phyloP scores from a whole-genome alignment of 495 filamentous ascomycete genomes.

The Penicillium samsonianum region DNA sequence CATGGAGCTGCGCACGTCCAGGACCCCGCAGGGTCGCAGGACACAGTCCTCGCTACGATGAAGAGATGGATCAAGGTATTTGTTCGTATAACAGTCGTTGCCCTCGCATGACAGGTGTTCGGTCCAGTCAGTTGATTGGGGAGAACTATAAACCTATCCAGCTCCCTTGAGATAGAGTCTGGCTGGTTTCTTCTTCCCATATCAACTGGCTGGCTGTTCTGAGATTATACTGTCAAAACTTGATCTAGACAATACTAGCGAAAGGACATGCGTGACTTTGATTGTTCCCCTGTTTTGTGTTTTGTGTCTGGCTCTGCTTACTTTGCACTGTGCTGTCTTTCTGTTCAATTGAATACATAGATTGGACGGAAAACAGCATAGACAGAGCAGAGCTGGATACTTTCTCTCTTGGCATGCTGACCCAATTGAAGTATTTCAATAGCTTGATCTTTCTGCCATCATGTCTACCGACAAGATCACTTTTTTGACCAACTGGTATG shows the following conservation, averaged over 20 bases:
- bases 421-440: constrained; percentile 18
- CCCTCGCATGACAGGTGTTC: constrained; percentile 64
- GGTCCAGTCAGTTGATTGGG: constrained; percentile 20
- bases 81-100: constrained; percentile 55
- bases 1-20: constrained; percentile 39
- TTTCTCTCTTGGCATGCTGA: constrained; percentile 22
- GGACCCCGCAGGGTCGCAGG: constrained; percentile 16
- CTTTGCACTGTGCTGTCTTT: neutral
- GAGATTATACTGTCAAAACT: constrained; percentile 73
- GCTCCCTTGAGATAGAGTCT: neutral
- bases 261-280: constrained; percentile 72
- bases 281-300: constrained; percentile 45
- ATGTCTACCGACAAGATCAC: constrained; percentile 77
- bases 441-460: constrained; percentile 38
- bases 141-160: constrained; percentile 1
- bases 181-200: neutral
- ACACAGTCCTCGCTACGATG: constrained; percentile 36
- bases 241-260: constrained; percentile 86
- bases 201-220: constrained; percentile 45
- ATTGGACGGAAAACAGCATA: constrained; percentile 15
- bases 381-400: constrained; percentile 1
- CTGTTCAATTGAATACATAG: constrained; percentile 1
- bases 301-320: constrained; percentile 25
- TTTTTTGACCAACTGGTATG: constrained; percentile 71
- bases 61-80: constrained; percentile 57